These are phyloP conservation scores for Effrenium voratum DNA, from an alignment of 73 alveolate genomes.

Conservation along the genomic window DNA sequence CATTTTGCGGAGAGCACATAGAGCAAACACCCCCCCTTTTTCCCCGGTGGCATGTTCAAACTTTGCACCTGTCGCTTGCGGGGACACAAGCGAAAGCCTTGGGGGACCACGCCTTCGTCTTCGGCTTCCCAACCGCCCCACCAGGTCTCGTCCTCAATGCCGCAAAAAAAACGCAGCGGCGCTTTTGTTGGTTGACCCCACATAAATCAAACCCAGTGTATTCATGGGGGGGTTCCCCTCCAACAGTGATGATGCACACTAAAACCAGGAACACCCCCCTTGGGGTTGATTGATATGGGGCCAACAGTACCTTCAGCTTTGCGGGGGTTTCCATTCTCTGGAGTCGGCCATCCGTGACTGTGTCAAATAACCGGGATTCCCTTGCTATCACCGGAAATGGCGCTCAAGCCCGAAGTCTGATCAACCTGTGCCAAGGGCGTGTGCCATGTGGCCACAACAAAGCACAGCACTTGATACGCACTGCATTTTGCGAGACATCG, in stretches of 20 bases:
- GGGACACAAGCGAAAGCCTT: too few species aligned
- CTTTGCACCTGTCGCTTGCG: not conserved
- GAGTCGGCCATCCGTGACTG: not conserved
- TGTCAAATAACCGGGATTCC: not conserved
- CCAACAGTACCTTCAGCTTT: not conserved
- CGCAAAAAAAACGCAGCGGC: not conserved
- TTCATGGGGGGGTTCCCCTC: not conserved
- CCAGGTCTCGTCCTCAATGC: constrained; percentile 67
- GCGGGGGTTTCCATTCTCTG: not conserved
- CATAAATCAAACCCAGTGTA: not conserved
- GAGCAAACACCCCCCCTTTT: not conserved
- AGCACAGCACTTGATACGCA: not conserved
- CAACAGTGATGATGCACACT: not conserved
- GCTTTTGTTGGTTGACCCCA: not conserved
- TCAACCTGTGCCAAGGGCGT: not conserved
- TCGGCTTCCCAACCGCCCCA: constrained; percentile 93
- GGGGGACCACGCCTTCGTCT: constrained; percentile 57
- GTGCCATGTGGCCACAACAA: not conserved
- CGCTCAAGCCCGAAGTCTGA: not conserved
- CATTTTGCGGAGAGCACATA: not conserved
- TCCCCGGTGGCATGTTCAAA: not conserved
- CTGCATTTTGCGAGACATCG: not conserved
- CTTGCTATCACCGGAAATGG: not conserved
- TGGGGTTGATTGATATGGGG: not conserved
- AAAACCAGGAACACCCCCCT: too few species aligned